Percentiles rank a stretch among this genome's conserved stretches.
These are phyloP conservation scores for Lasiosphaeria miniovina DNA, from an alignment of 495 filamentous ascomycete genomes.

Conservation along the genomic window DNA sequence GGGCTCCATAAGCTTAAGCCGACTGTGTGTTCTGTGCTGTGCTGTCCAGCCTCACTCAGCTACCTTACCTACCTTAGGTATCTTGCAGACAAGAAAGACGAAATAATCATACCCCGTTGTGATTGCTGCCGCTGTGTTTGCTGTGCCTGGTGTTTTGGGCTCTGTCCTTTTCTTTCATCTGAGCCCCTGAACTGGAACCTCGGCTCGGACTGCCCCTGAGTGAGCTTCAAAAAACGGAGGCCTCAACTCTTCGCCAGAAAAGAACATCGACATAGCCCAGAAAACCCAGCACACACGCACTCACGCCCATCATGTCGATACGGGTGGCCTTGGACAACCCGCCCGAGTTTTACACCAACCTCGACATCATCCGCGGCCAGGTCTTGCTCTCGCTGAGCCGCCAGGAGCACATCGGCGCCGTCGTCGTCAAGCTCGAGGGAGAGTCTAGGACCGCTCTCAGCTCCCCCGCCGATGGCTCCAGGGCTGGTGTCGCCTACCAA, in stretches of 20 bases:
- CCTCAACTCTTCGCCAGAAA: not conserved
- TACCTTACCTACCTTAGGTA: too few relatives aligned
- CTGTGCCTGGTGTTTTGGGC: not conserved
- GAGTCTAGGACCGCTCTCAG: constrained; percentile 66
- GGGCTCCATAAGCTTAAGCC: too few relatives aligned
- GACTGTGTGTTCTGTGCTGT: too few relatives aligned
- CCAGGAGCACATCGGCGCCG: constrained; percentile 66
- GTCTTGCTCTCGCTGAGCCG: constrained; percentile 63
- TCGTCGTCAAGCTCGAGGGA: constrained; percentile 92
- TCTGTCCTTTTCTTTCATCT: not conserved
- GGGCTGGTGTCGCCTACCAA: constrained; percentile 25
- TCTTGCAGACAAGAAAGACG: too few relatives aligned
- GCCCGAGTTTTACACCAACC: constrained; percentile 79
- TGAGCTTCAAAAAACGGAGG: not conserved
- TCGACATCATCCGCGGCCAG: constrained; percentile 69
- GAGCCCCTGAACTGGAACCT: not conserved
- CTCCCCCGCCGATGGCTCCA: constrained; percentile 25
- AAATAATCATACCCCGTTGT: too few relatives aligned
- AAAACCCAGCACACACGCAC: not conserved
- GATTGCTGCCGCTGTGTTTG: too few relatives aligned
- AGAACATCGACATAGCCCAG: not conserved
- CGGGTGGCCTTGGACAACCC: constrained; percentile 71
- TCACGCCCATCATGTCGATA: constrained; percentile 62
- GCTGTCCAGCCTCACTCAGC: too few relatives aligned
- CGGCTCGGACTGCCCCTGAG: not conserved